These are phyloP conservation scores for Pilasporangium apinafurcum DNA, from an alignment of 352 stramenopile genomes.

Conservation along the genomic window DNA sequence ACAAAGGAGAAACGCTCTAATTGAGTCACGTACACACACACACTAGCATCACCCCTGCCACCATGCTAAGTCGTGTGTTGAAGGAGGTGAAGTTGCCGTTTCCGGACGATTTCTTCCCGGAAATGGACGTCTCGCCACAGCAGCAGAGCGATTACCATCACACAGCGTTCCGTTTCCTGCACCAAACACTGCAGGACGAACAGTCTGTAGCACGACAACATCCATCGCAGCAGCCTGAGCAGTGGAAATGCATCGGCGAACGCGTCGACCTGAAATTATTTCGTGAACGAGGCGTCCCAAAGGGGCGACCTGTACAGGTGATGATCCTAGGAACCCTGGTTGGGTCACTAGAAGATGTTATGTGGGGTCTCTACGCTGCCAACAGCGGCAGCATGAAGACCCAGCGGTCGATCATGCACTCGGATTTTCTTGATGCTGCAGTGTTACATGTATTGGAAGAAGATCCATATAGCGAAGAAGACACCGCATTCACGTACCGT, in stretches of 20 bases:
- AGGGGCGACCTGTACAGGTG: slow-evolving; percentile 45
- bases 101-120: slow-evolving; percentile 61
- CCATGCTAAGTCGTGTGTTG: slow-evolving; percentile 47
- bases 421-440: slow-evolving; percentile 42
- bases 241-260: slow-evolving; percentile 58
- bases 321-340: slow-evolving; percentile 37
- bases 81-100: slow-evolving; percentile 63
- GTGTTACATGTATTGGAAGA: slow-evolving; percentile 53
- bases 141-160: slow-evolving; percentile 25
- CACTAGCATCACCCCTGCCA: not conserved
- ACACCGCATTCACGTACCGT: slow-evolving; percentile 40
- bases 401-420: slow-evolving; percentile 56
- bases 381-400: slow-evolving; percentile 44
- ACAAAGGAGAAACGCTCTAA: too few relatives aligned
- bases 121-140: slow-evolving; percentile 25
- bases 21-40: not conserved
- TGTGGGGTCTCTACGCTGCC: slow-evolving; percentile 49
- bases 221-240: slow-evolving; percentile 35
- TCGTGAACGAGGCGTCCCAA: slow-evolving; percentile 41
- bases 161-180: slow-evolving; percentile 22
- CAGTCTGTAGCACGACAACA: slow-evolving; percentile 39
- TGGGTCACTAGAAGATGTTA: slow-evolving; percentile 51
- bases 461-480: slow-evolving; percentile 42
- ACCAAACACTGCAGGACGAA: slow-evolving; percentile 33
- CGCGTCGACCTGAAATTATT: slow-evolving; percentile 47